Percentiles rank a stretch among this genome's conserved stretches.
These are phyloP conservation scores for Saccharomycopsis sp. DNA, from an alignment of 805 yeast species.

Conservation along the genomic window DNA sequence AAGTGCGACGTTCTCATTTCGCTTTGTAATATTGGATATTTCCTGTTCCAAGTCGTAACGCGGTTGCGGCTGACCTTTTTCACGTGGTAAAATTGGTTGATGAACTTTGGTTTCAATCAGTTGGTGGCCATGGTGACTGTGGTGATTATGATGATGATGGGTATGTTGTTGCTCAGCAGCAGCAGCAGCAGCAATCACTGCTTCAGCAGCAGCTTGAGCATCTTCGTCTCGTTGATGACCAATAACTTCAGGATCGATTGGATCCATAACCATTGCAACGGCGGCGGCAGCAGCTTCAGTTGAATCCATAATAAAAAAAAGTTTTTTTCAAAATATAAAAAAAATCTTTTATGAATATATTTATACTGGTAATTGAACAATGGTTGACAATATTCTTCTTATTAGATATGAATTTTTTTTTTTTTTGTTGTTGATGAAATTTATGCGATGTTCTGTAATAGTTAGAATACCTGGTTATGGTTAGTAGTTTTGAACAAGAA, in stretches of 20 bases:
- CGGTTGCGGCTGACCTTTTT: background rate
- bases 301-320: background rate
- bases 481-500: slow-evolving; percentile 1
- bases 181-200: slow-evolving; percentile 15
- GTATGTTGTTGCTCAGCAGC: slow-evolving; percentile 6
- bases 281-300: slow-evolving; percentile 1
- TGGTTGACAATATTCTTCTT: no score
- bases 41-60: background rate
- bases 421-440: no score
- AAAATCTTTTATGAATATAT: background rate
- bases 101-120: background rate
- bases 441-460: slow-evolving; percentile 1
- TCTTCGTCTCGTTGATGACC: slow-evolving; percentile 11
- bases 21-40: background rate
- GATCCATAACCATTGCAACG: slow-evolving; percentile 9
- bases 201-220: slow-evolving; percentile 12
- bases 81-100: background rate
- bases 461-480: slow-evolving; percentile 13
- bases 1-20: background rate
- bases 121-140: background rate
- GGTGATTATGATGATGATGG: background rate
- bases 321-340: background rate
- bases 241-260: slow-evolving; percentile 19
- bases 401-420: no score
- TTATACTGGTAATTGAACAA: no score